A percentile compares a stretch with the other conserved stretches of the same genome.
phyloP scores from a whole-genome alignment of 2,329 filamentous ascomycete genomes.

The Beauveria sp. region DNA sequence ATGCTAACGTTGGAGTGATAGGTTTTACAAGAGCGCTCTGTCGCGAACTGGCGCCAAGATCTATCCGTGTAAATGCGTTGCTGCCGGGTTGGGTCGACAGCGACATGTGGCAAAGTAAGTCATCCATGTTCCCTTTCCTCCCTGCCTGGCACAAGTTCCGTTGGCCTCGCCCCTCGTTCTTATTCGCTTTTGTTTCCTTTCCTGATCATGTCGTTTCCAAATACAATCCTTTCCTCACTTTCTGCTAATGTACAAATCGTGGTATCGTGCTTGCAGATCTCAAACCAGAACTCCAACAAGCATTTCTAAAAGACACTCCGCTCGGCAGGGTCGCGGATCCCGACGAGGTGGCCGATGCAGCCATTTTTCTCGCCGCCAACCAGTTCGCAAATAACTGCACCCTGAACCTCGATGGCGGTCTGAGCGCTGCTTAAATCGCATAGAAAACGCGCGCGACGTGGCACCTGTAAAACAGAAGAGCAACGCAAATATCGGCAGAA shows the following conservation, averaged over 20 bases:
- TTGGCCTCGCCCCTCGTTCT: background rate
- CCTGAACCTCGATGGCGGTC: slow-evolving; percentile 76
- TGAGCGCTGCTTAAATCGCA: slow-evolving; percentile 54
- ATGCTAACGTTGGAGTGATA: slow-evolving; percentile 23
- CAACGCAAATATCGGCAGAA: background rate
- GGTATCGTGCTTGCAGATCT: slow-evolving; percentile 23
- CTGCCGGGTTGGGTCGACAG: slow-evolving; percentile 79
- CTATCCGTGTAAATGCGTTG: slow-evolving; percentile 71
- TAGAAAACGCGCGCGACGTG: slow-evolving; percentile 2
- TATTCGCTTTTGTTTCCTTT: background rate
- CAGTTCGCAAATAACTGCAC: slow-evolving; percentile 81
- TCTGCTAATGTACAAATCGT: slow-evolving; percentile 32
- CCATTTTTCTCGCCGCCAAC: slow-evolving; percentile 68
- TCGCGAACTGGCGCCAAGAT: slow-evolving; percentile 50
- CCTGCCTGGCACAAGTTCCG: background rate
- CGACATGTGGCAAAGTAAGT: slow-evolving; percentile 66
- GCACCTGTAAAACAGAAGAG: background rate
- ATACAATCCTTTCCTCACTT: background rate
- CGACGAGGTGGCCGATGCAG: slow-evolving; percentile 74
- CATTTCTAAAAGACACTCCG: slow-evolving; percentile 49
- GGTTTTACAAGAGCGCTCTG: slow-evolving; percentile 63
- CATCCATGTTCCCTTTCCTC: slow-evolving; percentile 13
- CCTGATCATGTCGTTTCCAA: background rate
- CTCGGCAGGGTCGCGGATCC: slow-evolving; percentile 56
- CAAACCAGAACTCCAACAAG: slow-evolving; percentile 29